Evolutionary conservation across 1,284 basidiomycete species (phyloP).

Genomic region (Ceratobasidium papillatum): DNA sequence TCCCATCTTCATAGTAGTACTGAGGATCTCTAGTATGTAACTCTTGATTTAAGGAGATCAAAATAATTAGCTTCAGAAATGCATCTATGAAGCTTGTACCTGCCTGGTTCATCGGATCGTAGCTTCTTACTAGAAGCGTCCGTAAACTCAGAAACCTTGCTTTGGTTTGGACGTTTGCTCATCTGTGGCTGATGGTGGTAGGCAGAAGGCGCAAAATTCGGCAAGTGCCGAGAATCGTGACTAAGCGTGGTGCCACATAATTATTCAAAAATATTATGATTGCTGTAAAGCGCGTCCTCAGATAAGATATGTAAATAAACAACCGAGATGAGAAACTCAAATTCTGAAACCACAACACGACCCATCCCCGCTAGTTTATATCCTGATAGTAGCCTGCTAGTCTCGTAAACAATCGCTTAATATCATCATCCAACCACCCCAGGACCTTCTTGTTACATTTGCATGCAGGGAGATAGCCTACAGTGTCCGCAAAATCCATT

Average conservation of each 20-base stretch:
- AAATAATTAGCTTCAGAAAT: not conserved
- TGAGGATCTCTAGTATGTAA: not conserved
- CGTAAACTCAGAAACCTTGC: not conserved
- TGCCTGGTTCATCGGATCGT: not conserved
- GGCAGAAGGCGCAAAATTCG: too few relatives aligned
- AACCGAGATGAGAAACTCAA: too few relatives aligned
- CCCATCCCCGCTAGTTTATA: constrained; percentile 7
- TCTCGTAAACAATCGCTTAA: not conserved
- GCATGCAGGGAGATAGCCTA: too few relatives aligned
- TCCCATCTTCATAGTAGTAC: constrained; percentile 30
- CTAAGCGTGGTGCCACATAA: too few relatives aligned
- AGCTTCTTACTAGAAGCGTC: not conserved
- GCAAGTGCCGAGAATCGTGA: too few relatives aligned
- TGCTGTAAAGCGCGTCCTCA: too few relatives aligned
- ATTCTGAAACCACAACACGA: too few relatives aligned
- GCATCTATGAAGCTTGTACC: not conserved
- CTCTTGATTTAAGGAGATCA: not conserved
- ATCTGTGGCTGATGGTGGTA: not conserved
- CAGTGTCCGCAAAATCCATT: too few relatives aligned
- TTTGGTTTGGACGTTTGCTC: not conserved
- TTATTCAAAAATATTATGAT: too few relatives aligned
- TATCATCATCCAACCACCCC: not conserved
- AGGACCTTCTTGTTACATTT: not conserved
- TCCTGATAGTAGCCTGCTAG: constrained; percentile 5
- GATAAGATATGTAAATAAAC: too few relatives aligned